These are phyloP conservation scores for Saxispiralis lemnorum DNA, from an alignment of 495 filamentous ascomycete genomes.

Conservation along the genomic window DNA sequence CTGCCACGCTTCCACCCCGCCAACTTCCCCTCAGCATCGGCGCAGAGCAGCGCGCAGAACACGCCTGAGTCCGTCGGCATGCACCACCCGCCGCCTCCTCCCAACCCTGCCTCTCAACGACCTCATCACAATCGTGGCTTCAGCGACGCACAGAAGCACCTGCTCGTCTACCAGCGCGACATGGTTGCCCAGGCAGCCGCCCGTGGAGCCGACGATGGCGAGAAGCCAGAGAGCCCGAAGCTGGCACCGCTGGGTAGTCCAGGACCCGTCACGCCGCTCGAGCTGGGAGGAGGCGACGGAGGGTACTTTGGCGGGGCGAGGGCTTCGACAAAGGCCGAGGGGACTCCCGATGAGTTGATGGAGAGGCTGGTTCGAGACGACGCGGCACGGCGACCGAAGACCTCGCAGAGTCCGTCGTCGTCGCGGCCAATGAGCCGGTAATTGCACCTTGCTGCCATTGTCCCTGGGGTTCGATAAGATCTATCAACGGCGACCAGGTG, in stretches of 20 bases:
- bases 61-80: constrained; percentile 17
- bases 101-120: constrained; percentile 14
- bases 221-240: constrained; percentile 21
- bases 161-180: constrained; percentile 24
- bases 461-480: too few species aligned
- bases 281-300: constrained; percentile 21
- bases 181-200: constrained; percentile 11
- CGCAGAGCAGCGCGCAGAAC: constrained; percentile 16
- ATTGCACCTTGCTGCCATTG: too few species aligned
- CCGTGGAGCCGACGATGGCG: constrained; percentile 2
- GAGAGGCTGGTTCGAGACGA: constrained; percentile 24
- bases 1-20: constrained; percentile 29
- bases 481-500: too few species aligned
- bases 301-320: constrained; percentile 19
- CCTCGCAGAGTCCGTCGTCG: too few species aligned
- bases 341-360: constrained; percentile 11
- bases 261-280: constrained; percentile 25
- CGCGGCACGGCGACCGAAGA: constrained; percentile 6
- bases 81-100: constrained; percentile 15
- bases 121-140: constrained; percentile 16
- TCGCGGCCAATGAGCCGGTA: too few species aligned
- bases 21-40: constrained; percentile 21
- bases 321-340: background rate
- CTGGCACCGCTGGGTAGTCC: constrained; percentile 23
- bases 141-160: constrained; percentile 25